phyloP scores from a whole-genome alignment of 345 rosid species.

The Populus deltoides region DNA sequence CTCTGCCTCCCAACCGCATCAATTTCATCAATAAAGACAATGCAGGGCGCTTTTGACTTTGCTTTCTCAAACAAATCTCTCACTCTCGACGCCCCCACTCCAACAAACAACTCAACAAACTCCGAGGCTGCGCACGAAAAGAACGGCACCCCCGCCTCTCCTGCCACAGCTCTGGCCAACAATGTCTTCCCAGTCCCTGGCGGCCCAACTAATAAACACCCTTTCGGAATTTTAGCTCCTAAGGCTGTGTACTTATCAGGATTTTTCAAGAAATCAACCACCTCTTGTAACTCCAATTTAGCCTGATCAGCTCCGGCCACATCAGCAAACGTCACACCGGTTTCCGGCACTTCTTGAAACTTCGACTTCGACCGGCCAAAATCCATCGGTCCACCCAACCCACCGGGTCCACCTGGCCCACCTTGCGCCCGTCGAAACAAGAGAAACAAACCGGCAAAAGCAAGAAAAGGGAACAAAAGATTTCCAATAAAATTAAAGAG shows the following conservation, averaged over 20 bases:
- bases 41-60: slow-evolving; percentile 73
- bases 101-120: slow-evolving; percentile 81
- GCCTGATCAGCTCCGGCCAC: slow-evolving; percentile 89
- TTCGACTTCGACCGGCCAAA: slow-evolving; percentile 74
- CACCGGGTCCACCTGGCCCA: slow-evolving; percentile 80
- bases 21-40: slow-evolving; percentile 87
- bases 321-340: slow-evolving; percentile 70
- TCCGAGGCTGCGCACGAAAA: slow-evolving; percentile 80
- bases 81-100: slow-evolving; percentile 88
- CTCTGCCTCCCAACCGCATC: slow-evolving; percentile 93
- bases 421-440: slow-evolving; percentile 67
- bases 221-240: slow-evolving; percentile 85
- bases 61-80: slow-evolving; percentile 89
- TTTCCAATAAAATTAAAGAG: slow-evolving; percentile 58
- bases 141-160: slow-evolving; percentile 85
- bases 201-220: slow-evolving; percentile 73
- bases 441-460: slow-evolving; percentile 63
- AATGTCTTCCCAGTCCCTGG: slow-evolving; percentile 89
- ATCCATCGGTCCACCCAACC: slow-evolving; percentile 85
- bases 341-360: slow-evolving; percentile 83
- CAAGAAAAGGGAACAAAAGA: slow-evolving; percentile 57
- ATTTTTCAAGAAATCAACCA: slow-evolving; percentile 76
- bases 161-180: slow-evolving; percentile 79
- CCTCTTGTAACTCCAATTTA: slow-evolving; percentile 71
- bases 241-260: slow-evolving; percentile 83